Conservation (phyloP, 2,329 filamentous ascomycete genomes). For the Zasmidium cellare region DNA sequence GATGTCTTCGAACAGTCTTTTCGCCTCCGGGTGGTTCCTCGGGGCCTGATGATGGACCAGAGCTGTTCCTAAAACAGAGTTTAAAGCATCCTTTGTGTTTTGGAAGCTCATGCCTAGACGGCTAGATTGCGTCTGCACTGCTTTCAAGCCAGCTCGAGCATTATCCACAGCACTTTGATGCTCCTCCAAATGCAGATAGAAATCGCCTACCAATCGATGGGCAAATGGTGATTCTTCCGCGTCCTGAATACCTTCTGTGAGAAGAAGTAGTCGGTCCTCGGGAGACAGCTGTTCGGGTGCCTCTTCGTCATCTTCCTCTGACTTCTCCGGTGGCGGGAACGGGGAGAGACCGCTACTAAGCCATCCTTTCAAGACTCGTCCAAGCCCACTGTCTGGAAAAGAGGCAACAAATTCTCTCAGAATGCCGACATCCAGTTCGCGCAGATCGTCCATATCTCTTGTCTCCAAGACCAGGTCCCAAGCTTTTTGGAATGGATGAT, state of each 20-base stretch:
- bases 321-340: conserved; percentile 66
- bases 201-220: conserved; percentile 78
- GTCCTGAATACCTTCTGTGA: conserved; percentile 60
- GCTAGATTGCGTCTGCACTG: conserved; percentile 60
- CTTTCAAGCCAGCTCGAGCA: conserved; percentile 70
- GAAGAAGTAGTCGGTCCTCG: conserved; percentile 78
- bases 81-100: conserved; percentile 72
- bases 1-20: conserved; percentile 79
- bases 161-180: conserved; percentile 78
- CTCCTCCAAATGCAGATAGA: conserved; percentile 82
- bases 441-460: conserved; percentile 73
- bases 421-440: conserved; percentile 76
- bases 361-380: conserved; percentile 78
- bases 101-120: conserved; percentile 69
- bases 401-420: conserved; percentile 77
- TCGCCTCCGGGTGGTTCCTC: conserved; percentile 84
- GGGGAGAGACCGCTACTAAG: conserved; percentile 81
- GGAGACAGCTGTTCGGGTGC: conserved; percentile 64
- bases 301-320: conserved; percentile 40
- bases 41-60: conserved; percentile 89
- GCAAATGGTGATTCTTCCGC: conserved; percentile 70
- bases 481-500: conserved; percentile 82
- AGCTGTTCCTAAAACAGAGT: conserved; percentile 78
- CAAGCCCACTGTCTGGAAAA: conserved; percentile 81
- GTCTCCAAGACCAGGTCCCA: conserved; percentile 93